Base-by-base conservation (phyloP, 1,284 basidiomycete genomes). In the Tetrapyrgos nigripes region DNA sequence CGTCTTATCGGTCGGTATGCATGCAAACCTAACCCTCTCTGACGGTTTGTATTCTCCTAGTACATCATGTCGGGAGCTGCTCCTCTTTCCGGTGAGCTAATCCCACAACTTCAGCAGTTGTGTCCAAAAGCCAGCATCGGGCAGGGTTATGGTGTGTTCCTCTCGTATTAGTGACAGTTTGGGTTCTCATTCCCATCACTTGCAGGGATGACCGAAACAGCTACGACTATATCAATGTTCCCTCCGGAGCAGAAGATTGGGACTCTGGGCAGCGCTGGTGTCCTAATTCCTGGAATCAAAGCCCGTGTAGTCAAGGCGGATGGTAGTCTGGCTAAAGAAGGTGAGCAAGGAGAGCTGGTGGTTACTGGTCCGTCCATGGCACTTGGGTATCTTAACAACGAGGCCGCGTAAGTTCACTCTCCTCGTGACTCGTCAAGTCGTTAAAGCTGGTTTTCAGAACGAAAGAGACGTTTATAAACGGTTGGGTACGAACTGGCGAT, bases 401-500 rank as follows among this genome's bases (percentile, higher is more conserved):
- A 79, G 28, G 62, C 76, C 57, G 86, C 86, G 85, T 87, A 69
- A 62, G 84, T 76, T 8, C 6, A 8, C 43, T 43, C 19, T 35
- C 2, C 29, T 35, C 46, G 21, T 29, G 40, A 27, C 17, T 53
- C 28, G 6, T 49, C 37, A 33, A 33, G n/a, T n/a, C n/a, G 11
- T n/a, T 19, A 29, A 31, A 29, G 24, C 62, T 49, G 48, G 43
- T 29, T 51, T 33, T 11, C 53, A 87, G 85, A 8, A 85, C 84
- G 5, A 79, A 79, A 46, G 85, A 88, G 62, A 84, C 84, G 4
- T 88, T 85, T 64, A 64, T 82, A 3, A 75, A 86, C 61, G 78
- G 83, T 44, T 89, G 86, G 87, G 79, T 89, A 14, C 80, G 78
- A 21, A 88, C 86, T 1, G 87, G 87, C 2, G 87, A 89, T 67